These are phyloP conservation scores for Apophysomyces variabilis DNA, from an alignment of 371 early-diverging fungal genomes.

Conservation along the genomic window DNA sequence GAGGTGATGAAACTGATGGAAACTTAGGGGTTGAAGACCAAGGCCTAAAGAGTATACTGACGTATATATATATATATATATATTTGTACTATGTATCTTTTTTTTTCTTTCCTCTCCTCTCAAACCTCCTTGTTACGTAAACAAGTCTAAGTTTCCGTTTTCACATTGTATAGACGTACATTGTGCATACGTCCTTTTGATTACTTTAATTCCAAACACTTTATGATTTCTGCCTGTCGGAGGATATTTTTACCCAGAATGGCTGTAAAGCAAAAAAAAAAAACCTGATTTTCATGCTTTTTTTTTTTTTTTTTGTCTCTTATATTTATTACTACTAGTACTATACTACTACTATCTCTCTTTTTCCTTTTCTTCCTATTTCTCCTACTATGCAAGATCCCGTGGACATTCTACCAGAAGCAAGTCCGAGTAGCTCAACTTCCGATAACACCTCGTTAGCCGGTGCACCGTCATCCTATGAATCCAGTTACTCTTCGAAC, in stretches of 20 bases:
- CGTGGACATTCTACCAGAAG: constrained; percentile 12
- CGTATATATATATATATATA: background rate
- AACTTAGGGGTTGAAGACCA: too few relatives aligned
- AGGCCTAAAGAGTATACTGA: too few relatives aligned
- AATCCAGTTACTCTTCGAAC: constrained; percentile 39
- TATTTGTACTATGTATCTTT: background rate
- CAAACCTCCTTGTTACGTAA: constrained; percentile 10
- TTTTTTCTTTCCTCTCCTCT: background rate
- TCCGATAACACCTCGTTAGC: constrained; percentile 24
- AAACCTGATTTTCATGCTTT: background rate
- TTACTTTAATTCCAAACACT: too few relatives aligned
- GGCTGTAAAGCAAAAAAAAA: too few relatives aligned
- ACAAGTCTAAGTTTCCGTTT: background rate
- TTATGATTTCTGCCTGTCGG: background rate
- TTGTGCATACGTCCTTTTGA: too few relatives aligned
- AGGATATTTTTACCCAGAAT: constrained; percentile 9
- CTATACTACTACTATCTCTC: background rate
- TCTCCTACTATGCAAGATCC: constrained; percentile 13
- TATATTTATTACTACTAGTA: background rate
- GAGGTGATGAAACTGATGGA: background rate
- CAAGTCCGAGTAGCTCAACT: constrained; percentile 11
- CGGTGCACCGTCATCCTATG: constrained; percentile 26
- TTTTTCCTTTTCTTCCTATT: background rate
- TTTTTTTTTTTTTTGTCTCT: background rate
- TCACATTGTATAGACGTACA: background rate